These are phyloP conservation scores for Rhizophagus prolifer DNA, from an alignment of 192 early-diverging fungal genomes.

Conservation along the genomic window DNA sequence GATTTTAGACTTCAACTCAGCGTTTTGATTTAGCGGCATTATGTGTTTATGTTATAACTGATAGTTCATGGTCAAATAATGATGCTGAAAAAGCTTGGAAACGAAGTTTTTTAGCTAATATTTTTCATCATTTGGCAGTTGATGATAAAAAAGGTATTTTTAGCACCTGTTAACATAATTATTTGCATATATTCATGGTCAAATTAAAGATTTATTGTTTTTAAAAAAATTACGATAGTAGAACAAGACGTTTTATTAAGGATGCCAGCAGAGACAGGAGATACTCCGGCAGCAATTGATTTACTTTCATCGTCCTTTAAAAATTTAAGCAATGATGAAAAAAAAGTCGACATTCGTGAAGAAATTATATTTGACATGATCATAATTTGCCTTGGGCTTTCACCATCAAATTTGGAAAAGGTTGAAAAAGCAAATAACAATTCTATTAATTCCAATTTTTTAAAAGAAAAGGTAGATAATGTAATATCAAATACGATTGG, in stretches of 20 bases:
- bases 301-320: not conserved
- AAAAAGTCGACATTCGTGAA: conserved; percentile 10
- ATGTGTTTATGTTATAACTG: not conserved
- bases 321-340: not conserved
- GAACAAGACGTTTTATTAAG: conserved; percentile 6
- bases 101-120: not conserved
- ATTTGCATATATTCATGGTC: not conserved
- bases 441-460: too few species aligned
- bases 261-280: not conserved
- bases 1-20: conserved; percentile 3
- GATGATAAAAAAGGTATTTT: not conserved
- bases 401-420: not conserved
- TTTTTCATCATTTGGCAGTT: conserved; percentile 19
- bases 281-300: not conserved
- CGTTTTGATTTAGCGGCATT: conserved; percentile 19
- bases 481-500: not conserved
- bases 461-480: conserved; percentile 14
- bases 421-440: not conserved
- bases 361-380: conserved; percentile 23
- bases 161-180: not conserved
- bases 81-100: conserved; percentile 4
- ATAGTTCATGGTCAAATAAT: conserved; percentile 8
- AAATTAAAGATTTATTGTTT: not conserved
- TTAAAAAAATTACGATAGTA: not conserved
- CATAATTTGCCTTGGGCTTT: conserved; percentile 17